A percentile compares a stretch with the other conserved stretches of the same genome.
These are phyloP conservation scores for Exophiala alcalophila DNA, from an alignment of 2,329 filamentous ascomycete species.

Conservation along the genomic window DNA sequence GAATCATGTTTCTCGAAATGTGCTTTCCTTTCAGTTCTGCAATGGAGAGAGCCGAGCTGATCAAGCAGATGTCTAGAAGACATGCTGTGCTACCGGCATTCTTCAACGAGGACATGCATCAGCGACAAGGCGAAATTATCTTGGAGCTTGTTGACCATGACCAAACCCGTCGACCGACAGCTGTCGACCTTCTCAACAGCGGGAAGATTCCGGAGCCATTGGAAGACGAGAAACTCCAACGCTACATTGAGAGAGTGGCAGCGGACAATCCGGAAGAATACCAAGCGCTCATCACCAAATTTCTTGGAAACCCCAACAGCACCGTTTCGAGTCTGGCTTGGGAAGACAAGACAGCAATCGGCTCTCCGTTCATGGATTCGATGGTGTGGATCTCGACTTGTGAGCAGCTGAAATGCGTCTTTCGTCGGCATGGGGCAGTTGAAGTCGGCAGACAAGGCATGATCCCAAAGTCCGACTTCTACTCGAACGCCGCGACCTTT, in stretches of 20 bases:
- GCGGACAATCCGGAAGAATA: conserved; percentile 77
- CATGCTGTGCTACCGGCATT: conserved; percentile 66
- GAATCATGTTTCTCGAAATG: conserved; percentile 99
- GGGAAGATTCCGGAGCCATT: conserved; percentile 86
- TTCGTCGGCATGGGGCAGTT: conserved; percentile 83
- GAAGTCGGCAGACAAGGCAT: conserved; percentile 72
- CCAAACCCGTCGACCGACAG: conserved; percentile 77
- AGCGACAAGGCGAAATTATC: conserved; percentile 71
- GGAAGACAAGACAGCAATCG: conserved; percentile 23
- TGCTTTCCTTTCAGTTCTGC: conserved; percentile 62
- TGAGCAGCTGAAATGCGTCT: conserved; percentile 71
- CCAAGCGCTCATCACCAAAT: conserved; percentile 19
- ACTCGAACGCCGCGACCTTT: conserved; percentile 69
- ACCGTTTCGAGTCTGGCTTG: conserved; percentile 26
- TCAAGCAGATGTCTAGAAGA: conserved; percentile 60
- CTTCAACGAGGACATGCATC: conserved; percentile 52
- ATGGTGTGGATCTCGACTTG: conserved; percentile 72
- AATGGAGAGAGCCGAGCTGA: conserved; percentile 63
- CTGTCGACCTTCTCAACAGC: conserved; percentile 75
- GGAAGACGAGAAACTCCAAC: conserved; percentile 85
- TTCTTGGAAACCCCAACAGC: conserved; percentile 22
- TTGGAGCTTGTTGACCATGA: conserved; percentile 76
- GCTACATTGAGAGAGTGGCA: conserved; percentile 74
- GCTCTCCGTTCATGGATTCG: conserved; percentile 50
- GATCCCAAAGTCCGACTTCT: conserved; percentile 79